Evolutionary conservation across 495 filamentous ascomycete genomes (phyloP).

Genomic region (Trichoderma erinaceum): DNA sequence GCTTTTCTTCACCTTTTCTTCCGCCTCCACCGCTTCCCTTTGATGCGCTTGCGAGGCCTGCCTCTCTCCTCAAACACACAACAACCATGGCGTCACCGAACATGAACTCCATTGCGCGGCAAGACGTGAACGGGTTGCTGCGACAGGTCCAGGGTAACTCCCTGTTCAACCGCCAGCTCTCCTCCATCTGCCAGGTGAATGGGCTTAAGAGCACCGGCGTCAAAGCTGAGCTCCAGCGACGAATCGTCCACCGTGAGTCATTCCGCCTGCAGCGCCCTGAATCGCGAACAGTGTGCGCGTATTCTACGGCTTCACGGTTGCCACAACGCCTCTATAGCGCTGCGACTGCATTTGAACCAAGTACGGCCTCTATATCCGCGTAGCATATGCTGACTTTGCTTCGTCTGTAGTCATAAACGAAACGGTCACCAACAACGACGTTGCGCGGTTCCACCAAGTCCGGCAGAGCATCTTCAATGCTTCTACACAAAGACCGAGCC

Average conservation of each 20-base stretch:
- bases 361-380: not conserved
- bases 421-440: conserved; percentile 22
- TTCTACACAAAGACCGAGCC: not conserved
- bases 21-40: not conserved
- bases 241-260: conserved; percentile 66
- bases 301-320: not conserved
- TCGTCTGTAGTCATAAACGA: conserved; percentile 9
- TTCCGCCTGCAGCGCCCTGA: not conserved
- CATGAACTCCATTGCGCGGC: not conserved
- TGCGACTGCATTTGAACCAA: too few relatives aligned
- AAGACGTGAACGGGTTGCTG: conserved; percentile 39
- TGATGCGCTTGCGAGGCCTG: not conserved
- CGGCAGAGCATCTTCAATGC: conserved; percentile 21
- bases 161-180: conserved; percentile 63
- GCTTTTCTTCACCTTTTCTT: too few relatives aligned
- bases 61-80: not conserved
- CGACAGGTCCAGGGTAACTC: conserved; percentile 27
- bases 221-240: conserved; percentile 70
- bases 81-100: not conserved
- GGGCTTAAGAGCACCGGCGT: conserved; percentile 67
- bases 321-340: too few relatives aligned
- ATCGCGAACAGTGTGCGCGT: not conserved
- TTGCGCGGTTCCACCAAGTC: conserved; percentile 22
- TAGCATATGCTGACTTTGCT: not conserved
- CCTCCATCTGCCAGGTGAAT: conserved; percentile 63